A percentile compares a stretch with the other conserved stretches of the same genome.
These are phyloP conservation scores for Daldinia sp. DNA, from an alignment of 2,329 filamentous ascomycete species.

Conservation along the genomic window DNA sequence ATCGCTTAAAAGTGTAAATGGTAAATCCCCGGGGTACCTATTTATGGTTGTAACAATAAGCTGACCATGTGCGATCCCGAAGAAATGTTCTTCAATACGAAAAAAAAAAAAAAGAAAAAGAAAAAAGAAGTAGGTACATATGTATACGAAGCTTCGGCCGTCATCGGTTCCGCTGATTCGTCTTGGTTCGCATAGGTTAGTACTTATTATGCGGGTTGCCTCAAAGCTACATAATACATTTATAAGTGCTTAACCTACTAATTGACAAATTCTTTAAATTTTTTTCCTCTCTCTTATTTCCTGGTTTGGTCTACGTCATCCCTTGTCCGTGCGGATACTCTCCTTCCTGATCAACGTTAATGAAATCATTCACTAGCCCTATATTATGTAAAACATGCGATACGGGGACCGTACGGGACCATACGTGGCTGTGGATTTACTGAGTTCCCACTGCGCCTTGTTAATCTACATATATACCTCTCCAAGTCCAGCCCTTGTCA, in stretches of 20 bases:
- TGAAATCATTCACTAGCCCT: slow-evolving; percentile 8
- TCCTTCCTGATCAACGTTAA: slow-evolving; percentile 4
- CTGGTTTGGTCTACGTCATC: slow-evolving; percentile 7
- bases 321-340: background rate
- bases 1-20: background rate
- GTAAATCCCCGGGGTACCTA: background rate
- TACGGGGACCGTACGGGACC: background rate
- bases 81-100: background rate
- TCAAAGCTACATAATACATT: slow-evolving; percentile 7
- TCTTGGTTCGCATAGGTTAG: slow-evolving; percentile 2
- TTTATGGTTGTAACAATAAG: background rate
- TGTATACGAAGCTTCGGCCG: slow-evolving; percentile 12
- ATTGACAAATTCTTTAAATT: slow-evolving; percentile 5
- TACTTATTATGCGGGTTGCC: slow-evolving; percentile 25
- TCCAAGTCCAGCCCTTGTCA: background rate
- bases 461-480: background rate
- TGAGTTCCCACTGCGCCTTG: slow-evolving; percentile 23
- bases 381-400: background rate
- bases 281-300: background rate
- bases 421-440: slow-evolving; percentile 18
- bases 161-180: slow-evolving; percentile 9
- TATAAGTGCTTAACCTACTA: background rate
- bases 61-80: slow-evolving; percentile 1
- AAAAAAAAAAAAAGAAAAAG: too few relatives aligned
- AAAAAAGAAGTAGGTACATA: background rate